Base-by-base conservation (phyloP, 208 protist genomes). In the Naegleria fowleri region DNA sequence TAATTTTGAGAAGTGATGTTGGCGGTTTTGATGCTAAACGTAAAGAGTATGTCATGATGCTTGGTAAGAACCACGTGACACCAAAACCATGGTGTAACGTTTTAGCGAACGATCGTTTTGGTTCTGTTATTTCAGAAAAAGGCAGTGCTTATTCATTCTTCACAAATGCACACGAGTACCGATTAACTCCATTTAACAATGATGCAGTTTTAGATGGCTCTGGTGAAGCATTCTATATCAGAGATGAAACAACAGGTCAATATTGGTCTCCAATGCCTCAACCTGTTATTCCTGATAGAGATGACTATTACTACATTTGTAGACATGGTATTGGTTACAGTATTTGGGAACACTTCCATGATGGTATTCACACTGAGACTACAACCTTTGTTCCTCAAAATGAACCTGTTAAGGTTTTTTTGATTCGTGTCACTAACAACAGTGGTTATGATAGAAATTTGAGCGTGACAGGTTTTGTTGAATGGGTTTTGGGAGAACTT, bases 121-220 rank as follows among this genome's bases (percentile, higher is more conserved):
- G 85, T 58, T 40, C 41, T 19, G 85, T 88, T 19, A 58, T 88
- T n/a, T 58, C 41, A 38, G 85, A 88, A 39, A 88, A 58, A 43
- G 85, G 85, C 19, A 58, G 41, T 38, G 85, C 85, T 38, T 88
- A 88, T 43, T 40, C 85, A 39, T 88, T 29, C n/a, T 88, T 88
- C 41, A 39, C 19, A 38, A 88, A 88, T 58, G 85, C 85, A n/a
- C 85, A 88, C 43, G 85, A 88, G 33, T 88, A 88, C n/a, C 19
- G 85, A 58, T 88, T 88, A 36, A 58, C 85, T 58, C 85, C 85
- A 58, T 88, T 29, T 6, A 88, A 88, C 85, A 88, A 88, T 58
- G 85, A 88, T 38, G 33, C 33, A 36, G 85, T 88, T n/a, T 6
- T 88, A 2, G 85, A 88, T 88, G 22, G 22, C 15, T 58, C 41